Evolutionary conservation across 176 grass and related monocot genomes (phyloP), one percentile per base, ranked within the genome.

Genomic region (Avena atlantica): DNA sequence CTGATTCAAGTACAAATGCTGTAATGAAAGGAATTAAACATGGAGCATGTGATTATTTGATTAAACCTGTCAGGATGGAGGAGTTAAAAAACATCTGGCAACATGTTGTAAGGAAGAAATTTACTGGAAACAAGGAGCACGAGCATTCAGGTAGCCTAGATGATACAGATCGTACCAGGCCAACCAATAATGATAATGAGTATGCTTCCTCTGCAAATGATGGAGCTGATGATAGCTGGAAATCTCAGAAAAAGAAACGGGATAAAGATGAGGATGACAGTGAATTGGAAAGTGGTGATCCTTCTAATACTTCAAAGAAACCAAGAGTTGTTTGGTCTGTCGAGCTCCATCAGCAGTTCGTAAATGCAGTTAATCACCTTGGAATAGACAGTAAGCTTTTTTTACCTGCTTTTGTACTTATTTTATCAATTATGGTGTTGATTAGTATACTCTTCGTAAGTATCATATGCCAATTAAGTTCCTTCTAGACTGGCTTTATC

Each of bases 11-110:
- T 86, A 96, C 92, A 49, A 88, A 89, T 90, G 86, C 94, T 70
- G 97, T 99, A 55, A 99, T 99, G 97, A 94, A 99, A 91, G 97
- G 97, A 89, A 96, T 99, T 84, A 97, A 96, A 17, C 97, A 99
- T 63, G 97, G 97, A 8, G 97, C 97, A 16, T 99, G 97, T 65
- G 97, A 99, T 83, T 99, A 94, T 88, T 94, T 99, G 84, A 88
- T 93, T 49, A 99, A 99, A 80, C 97, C 97, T 1, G 97, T 97
- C 25, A 93, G 97, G 78, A 90, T 97, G 94, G 97, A 96, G 80
- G 97, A 99, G 80, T 63, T 99, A 51, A 96, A 96, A 87, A 99
- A 99, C 66, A 99, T 99, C 69, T 99, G 97, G 97, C 97, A 99
- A 86, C 97, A 99, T 87, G 97, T 99, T 80, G 31, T 99, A 50